Evolutionary conservation across 371 early-diverging fungal genomes (phyloP).

Genomic region (Nematocida displodere): DNA sequence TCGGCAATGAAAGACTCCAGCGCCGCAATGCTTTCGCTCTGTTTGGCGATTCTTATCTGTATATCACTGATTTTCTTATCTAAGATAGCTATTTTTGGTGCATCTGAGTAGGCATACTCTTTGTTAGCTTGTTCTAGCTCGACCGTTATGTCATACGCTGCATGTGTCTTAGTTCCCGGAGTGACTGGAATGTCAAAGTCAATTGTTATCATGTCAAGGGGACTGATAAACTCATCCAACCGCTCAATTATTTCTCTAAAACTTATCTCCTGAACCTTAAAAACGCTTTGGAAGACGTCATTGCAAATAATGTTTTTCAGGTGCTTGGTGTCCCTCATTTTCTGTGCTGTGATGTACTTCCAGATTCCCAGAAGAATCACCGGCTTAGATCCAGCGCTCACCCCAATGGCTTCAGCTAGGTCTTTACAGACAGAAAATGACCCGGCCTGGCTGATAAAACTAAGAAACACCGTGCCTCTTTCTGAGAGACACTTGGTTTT

Average conservation of each 20-base stretch:
- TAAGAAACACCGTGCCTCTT: slow-evolving; percentile 13
- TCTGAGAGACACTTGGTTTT: slow-evolving; percentile 16
- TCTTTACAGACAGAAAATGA: slow-evolving; percentile 1
- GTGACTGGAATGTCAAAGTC: slow-evolving; percentile 49
- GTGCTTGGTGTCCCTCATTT: slow-evolving; percentile 20
- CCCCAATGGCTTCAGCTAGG: slow-evolving; percentile 35
- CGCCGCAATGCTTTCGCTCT: slow-evolving; percentile 38
- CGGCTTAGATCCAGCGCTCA: slow-evolving; percentile 16
- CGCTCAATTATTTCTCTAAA: slow-evolving; percentile 38
- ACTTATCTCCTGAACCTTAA: slow-evolving; percentile 6
- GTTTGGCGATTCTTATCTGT: slow-evolving; percentile 49
- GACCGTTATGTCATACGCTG: slow-evolving; percentile 57
- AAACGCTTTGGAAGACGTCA: slow-evolving; percentile 20
- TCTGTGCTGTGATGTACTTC: slow-evolving; percentile 53
- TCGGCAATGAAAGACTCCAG: slow-evolving; percentile 55
- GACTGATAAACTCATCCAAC: slow-evolving; percentile 22
- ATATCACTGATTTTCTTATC: slow-evolving; percentile 63
- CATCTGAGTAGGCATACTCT: slow-evolving; percentile 55
- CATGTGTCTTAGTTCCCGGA: background rate
- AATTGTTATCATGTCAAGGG: slow-evolving; percentile 53
- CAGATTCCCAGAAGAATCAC: slow-evolving; percentile 42
- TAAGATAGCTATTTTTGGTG: slow-evolving; percentile 53
- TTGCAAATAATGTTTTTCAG: slow-evolving; percentile 31
- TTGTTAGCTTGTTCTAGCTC: slow-evolving; percentile 61
- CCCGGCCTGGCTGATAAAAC: slow-evolving; percentile 44